phyloP scores from a whole-genome alignment of 805 yeast genomes.

The Kuraishia cidri region DNA sequence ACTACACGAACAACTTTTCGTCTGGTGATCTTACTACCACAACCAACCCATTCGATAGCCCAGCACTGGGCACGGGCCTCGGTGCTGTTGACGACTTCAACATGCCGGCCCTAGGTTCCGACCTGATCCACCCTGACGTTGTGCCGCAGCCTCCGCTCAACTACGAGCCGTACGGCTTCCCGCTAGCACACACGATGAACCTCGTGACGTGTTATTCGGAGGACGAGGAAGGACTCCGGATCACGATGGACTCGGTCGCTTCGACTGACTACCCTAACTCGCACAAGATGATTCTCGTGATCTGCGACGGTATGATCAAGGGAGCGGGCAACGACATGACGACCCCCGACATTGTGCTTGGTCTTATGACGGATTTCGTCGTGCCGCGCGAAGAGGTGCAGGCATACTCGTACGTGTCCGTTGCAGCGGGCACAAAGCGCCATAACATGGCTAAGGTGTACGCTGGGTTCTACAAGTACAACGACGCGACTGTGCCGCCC shows the following conservation, averaged over 20 bases:
- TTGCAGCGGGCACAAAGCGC: slow-evolving; percentile 88
- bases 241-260: slow-evolving; percentile 88
- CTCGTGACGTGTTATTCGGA: slow-evolving; percentile 94
- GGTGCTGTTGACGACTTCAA: slow-evolving; percentile 1
- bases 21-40: too few relatives aligned
- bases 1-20: slow-evolving; percentile 1
- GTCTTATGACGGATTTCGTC: slow-evolving; percentile 77
- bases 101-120: slow-evolving; percentile 37
- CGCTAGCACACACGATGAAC: slow-evolving; percentile 67
- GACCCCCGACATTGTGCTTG: slow-evolving; percentile 85
- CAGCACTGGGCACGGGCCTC: too few relatives aligned
- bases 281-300: slow-evolving; percentile 75
- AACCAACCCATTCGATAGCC: too few relatives aligned
- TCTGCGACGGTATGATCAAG: slow-evolving; percentile 92
- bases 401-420: slow-evolving; percentile 88
- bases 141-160: slow-evolving; percentile 88
- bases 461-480: slow-evolving; percentile 87
- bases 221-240: slow-evolving; percentile 76
- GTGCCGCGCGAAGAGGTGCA: slow-evolving; percentile 66
- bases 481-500: slow-evolving; percentile 61
- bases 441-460: slow-evolving; percentile 98
- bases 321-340: slow-evolving; percentile 86
- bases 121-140: slow-evolving; percentile 62
- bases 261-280: slow-evolving; percentile 94
- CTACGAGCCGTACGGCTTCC: slow-evolving; percentile 79